Percentiles rank a stretch among this genome's conserved stretches.
These are phyloP conservation scores for Entomortierella lignicola DNA, from an alignment of 192 early-diverging fungal genomes.

Conservation along the genomic window DNA sequence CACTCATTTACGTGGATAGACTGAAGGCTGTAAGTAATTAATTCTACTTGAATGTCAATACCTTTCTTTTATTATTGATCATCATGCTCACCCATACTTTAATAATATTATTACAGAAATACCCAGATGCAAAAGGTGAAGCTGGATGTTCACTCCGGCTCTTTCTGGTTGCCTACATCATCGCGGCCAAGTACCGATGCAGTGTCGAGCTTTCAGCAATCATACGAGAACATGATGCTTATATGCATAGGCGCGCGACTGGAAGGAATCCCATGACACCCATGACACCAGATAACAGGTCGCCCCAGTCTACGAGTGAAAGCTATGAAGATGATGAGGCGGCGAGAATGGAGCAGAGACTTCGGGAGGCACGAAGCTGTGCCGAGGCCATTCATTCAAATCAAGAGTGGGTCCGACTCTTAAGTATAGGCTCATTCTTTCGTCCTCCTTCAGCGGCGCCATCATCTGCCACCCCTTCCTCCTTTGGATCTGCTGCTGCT, in stretches of 20 bases:
- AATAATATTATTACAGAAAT: slow-evolving; percentile 45
- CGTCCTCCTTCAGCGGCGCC: slow-evolving; percentile 5
- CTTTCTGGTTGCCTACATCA: slow-evolving; percentile 63
- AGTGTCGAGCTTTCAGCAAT: slow-evolving; percentile 36
- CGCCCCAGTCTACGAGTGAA: neutral
- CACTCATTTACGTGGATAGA: slow-evolving; percentile 61
- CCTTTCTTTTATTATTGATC: neutral
- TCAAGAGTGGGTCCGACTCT: slow-evolving; percentile 38
- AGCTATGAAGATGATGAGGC: neutral
- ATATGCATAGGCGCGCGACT: neutral
- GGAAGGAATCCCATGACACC: neutral
- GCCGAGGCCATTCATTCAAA: slow-evolving; percentile 41
- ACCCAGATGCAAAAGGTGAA: slow-evolving; percentile 56
- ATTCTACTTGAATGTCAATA: neutral
- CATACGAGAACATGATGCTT: slow-evolving; percentile 7
- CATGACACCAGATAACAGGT: neutral
- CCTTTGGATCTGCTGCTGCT: neutral
- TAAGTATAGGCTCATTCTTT: slow-evolving; percentile 44
- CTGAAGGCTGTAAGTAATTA: slow-evolving; percentile 51
- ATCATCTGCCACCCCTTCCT: no score
- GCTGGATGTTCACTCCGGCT: slow-evolving; percentile 59
- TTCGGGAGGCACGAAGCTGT: slow-evolving; percentile 4
- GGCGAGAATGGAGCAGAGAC: neutral
- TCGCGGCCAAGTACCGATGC: slow-evolving; percentile 60
- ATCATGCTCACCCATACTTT: neutral